Evolutionary conservation across 1,284 basidiomycete genomes (phyloP).

Genomic region (Apiotrichum gamsii): DNA sequence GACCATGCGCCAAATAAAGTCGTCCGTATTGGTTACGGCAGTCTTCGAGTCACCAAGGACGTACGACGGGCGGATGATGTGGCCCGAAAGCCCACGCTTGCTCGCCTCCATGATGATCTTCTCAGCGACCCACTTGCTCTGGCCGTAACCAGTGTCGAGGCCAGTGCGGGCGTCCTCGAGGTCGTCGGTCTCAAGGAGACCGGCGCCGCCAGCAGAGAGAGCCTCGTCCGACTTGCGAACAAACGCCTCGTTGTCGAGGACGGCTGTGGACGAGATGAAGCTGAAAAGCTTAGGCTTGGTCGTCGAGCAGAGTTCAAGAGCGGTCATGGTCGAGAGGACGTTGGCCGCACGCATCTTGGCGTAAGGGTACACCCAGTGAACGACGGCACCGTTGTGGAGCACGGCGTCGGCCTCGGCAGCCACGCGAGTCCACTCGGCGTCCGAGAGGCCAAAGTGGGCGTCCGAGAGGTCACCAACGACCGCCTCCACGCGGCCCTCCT

Average conservation of each 20-base stretch:
- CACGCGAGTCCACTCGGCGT: constrained; percentile 62
- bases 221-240: constrained; percentile 75
- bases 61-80: constrained; percentile 90
- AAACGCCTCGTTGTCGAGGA: constrained; percentile 86
- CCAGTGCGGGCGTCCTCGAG: constrained; percentile 75
- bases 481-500: constrained; percentile 64
- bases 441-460: constrained; percentile 67
- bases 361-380: constrained; percentile 99
- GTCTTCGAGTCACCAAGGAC: constrained; percentile 86
- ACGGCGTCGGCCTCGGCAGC: constrained; percentile 74
- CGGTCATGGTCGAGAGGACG: constrained; percentile 80
- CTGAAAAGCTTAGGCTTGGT: constrained; percentile 74
- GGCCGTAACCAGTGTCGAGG: constrained; percentile 89
- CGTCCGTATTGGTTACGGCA: constrained; percentile 97
- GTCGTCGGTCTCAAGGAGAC: constrained; percentile 81
- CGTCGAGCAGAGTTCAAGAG: constrained; percentile 68
- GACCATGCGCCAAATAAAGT: constrained; percentile 97
- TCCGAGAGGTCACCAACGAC: constrained; percentile 81
- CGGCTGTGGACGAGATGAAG: constrained; percentile 92
- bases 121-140: constrained; percentile 98
- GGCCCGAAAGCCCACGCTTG: constrained; percentile 73
- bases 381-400: constrained; percentile 93
- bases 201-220: constrained; percentile 52
- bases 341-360: constrained; percentile 86
- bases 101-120: constrained; percentile 88